phyloP scores from a whole-genome alignment of 108 stramenopile genomes.

The Mediolabrus comicus region DNA sequence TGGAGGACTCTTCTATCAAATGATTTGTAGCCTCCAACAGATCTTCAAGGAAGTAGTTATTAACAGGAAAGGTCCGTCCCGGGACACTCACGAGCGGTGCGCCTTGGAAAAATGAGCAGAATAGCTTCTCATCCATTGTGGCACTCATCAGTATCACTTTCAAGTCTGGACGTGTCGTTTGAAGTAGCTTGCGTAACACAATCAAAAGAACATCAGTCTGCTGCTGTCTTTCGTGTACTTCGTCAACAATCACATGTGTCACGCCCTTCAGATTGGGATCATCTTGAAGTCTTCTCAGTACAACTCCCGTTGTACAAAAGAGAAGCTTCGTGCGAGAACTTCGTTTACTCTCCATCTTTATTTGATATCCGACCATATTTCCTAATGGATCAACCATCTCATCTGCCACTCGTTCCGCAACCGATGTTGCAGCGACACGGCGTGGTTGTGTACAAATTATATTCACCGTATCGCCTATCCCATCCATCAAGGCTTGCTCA shows the following conservation, averaged over 20 bases:
- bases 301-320: conserved; percentile 96
- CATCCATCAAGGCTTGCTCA: conserved; percentile 65
- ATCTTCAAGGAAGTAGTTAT: conserved; percentile 81
- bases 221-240: conserved; percentile 91
- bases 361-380: conserved; percentile 86
- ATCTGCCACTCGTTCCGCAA: conserved; percentile 74
- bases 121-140: conserved; percentile 80
- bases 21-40: conserved; percentile 80
- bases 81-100: conserved; percentile 79
- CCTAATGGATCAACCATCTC: conserved; percentile 72
- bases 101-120: conserved; percentile 67
- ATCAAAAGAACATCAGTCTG: conserved; percentile 91
- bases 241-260: conserved; percentile 94
- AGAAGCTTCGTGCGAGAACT: conserved; percentile 75
- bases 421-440: conserved; percentile 71
- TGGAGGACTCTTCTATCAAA: conserved; percentile 78
- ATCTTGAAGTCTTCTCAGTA: conserved; percentile 91
- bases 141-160: conserved; percentile 90
- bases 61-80: conserved; percentile 71
- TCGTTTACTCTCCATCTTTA: conserved; percentile 77
- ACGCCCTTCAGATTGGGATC: conserved; percentile 76
- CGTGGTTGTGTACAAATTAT: conserved; percentile 84
- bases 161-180: conserved; percentile 58
- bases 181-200: conserved; percentile 69
- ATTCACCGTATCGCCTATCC: conserved; percentile 47